Evolutionary conservation across 2,329 filamentous ascomycete species (phyloP).

Genomic region (Xylariaceae sp.): DNA sequence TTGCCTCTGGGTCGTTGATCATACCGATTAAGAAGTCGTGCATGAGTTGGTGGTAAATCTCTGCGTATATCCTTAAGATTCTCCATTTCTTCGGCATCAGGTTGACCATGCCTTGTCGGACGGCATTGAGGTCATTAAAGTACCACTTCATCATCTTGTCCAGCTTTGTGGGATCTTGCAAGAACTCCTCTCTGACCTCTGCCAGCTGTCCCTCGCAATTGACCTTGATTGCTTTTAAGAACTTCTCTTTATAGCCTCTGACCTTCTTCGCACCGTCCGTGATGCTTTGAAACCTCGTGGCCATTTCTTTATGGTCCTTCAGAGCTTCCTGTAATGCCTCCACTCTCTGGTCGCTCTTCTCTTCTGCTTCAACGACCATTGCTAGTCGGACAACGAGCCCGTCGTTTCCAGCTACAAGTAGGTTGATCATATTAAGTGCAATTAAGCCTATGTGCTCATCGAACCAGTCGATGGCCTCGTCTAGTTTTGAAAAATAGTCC

Average conservation of each 20-base stretch:
- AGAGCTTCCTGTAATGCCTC: slow-evolving; percentile 89
- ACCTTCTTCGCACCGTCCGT: slow-evolving; percentile 88
- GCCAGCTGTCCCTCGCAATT: slow-evolving; percentile 73
- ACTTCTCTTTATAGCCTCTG: slow-evolving; percentile 95
- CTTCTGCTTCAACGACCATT: slow-evolving; percentile 89
- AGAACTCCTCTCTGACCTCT: slow-evolving; percentile 67
- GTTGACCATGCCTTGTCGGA: slow-evolving; percentile 85
- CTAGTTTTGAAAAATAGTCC: slow-evolving; percentile 83
- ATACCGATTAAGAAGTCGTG: slow-evolving; percentile 84
- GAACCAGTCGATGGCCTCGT: slow-evolving; percentile 88
- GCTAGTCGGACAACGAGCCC: slow-evolving; percentile 88
- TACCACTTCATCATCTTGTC: slow-evolving; percentile 93
- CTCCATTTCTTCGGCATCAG: slow-evolving; percentile 97
- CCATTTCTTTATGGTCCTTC: slow-evolving; percentile 92
- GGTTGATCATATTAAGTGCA: slow-evolving; percentile 82
- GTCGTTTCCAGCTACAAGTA: slow-evolving; percentile 82
- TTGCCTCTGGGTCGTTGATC: slow-evolving; percentile 80
- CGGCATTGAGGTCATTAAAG: slow-evolving; percentile 95
- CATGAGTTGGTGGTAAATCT: slow-evolving; percentile 92
- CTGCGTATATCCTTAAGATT: slow-evolving; percentile 83
- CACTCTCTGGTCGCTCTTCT: slow-evolving; percentile 91
- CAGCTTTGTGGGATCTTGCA: slow-evolving; percentile 75
- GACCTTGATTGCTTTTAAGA: slow-evolving; percentile 72
- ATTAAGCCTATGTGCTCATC: slow-evolving; percentile 89
- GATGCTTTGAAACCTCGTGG: slow-evolving; percentile 89